Conservation (phyloP, 2,329 filamentous ascomycete genomes). For the Bisporella sp. region DNA sequence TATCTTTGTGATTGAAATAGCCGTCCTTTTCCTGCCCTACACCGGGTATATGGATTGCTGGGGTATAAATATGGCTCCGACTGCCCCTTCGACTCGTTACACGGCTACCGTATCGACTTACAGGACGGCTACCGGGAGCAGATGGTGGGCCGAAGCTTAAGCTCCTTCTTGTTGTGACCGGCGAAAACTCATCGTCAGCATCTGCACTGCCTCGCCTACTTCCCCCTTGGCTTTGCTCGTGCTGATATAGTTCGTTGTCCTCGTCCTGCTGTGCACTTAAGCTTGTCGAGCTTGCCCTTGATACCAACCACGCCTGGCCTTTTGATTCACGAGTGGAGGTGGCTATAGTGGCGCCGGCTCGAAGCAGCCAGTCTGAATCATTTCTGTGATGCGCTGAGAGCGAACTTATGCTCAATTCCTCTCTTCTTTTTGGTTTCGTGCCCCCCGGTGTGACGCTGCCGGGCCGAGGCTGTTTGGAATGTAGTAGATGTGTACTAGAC, state of each 20-base stretch:
- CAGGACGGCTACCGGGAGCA: conserved; percentile 36
- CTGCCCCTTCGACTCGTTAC: conserved; percentile 26
- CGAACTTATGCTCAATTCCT: conserved; percentile 21
- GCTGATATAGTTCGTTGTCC: conserved; percentile 45
- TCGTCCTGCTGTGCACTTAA: conserved; percentile 44
- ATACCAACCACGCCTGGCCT: conserved; percentile 62
- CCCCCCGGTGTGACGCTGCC: conserved; percentile 19
- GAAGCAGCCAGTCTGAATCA: conserved; percentile 59
- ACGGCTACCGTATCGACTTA: conserved; percentile 41
- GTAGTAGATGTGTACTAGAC: conserved; percentile 49
- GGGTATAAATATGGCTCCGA: conserved; percentile 26
- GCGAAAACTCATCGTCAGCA: conserved; percentile 31
- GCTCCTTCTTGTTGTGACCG: conserved; percentile 21
- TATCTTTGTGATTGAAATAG: conserved; percentile 33
- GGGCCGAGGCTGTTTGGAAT: conserved; percentile 19
- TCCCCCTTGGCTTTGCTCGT: conserved; percentile 40
- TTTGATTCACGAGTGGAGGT: conserved; percentile 59
- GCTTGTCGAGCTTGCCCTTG: conserved; percentile 57
- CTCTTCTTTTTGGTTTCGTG: conserved; percentile 18
- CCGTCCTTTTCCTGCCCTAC: conserved; percentile 31
- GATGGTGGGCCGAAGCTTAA: conserved; percentile 29
- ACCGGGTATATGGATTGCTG: conserved; percentile 23
- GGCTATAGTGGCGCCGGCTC: conserved; percentile 55
- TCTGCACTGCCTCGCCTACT: conserved; percentile 31
- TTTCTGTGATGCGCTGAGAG: conserved; percentile 30